These are phyloP conservation scores for Neurospora intermedia DNA, from an alignment of 495 filamentous ascomycete species.

Conservation along the genomic window DNA sequence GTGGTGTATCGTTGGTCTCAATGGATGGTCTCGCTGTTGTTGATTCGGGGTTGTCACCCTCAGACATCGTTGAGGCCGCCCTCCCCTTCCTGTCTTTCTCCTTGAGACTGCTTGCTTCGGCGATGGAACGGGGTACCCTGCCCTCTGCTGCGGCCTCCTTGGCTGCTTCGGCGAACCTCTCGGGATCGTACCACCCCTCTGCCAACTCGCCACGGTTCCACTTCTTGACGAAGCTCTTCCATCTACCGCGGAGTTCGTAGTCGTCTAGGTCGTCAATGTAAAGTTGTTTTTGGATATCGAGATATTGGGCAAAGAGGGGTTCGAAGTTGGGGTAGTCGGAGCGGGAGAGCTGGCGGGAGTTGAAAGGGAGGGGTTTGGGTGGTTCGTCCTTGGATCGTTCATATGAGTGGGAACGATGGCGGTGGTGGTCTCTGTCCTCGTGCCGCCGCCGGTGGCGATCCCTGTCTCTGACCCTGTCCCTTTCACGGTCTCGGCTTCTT, in stretches of 20 bases:
- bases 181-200: constrained; percentile 87
- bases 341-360: constrained; percentile 53
- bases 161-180: constrained; percentile 41
- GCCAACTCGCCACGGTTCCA: constrained; percentile 94
- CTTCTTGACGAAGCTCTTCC: constrained; percentile 86
- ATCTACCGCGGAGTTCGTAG: constrained; percentile 66
- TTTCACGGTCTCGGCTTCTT: background rate
- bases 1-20: background rate
- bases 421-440: background rate
- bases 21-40: background rate
- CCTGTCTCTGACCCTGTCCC: background rate
- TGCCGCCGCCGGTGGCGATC: background rate
- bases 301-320: constrained; percentile 72
- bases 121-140: background rate
- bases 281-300: constrained; percentile 79
- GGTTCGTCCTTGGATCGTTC: background rate
- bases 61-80: background rate
- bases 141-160: background rate
- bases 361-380: constrained; percentile 47
- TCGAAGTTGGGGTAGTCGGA: constrained; percentile 51
- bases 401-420: background rate
- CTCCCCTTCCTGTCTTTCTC: background rate
- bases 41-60: background rate
- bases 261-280: constrained; percentile 53
- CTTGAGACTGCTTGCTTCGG: background rate